Conservation (phyloP, 768 basidiomycete genomes). For the Leccinum ochraceum region DNA sequence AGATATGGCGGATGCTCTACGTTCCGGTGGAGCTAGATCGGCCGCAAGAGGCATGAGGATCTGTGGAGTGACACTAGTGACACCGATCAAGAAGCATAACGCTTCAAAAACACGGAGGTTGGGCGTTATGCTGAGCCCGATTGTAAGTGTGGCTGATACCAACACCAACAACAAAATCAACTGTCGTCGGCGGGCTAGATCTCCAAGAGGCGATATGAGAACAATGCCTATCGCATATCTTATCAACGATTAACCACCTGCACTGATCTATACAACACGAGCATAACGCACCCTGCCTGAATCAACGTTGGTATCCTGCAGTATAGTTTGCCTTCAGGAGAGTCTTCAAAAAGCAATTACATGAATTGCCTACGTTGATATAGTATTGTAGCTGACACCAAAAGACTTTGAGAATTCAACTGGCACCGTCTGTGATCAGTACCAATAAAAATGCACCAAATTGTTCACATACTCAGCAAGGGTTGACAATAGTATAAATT, state of each 20-base stretch:
- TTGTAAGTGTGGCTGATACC: constrained; percentile 57
- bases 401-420: constrained; percentile 42
- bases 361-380: constrained; percentile 32
- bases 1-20: constrained; percentile 73
- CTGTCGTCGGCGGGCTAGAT: constrained; percentile 74
- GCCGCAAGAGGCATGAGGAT: constrained; percentile 76
- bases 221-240: constrained; percentile 76
- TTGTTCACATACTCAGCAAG: constrained; percentile 55
- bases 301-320: constrained; percentile 62
- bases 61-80: constrained; percentile 71
- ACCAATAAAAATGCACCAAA: neutral
- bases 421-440: constrained; percentile 8
- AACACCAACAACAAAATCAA: constrained; percentile 62
- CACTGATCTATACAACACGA: neutral
- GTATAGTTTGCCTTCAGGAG: constrained; percentile 7
- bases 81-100: constrained; percentile 71
- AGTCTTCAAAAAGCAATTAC: neutral
- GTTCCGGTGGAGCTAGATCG: constrained; percentile 76
- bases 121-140: constrained; percentile 68
- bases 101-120: constrained; percentile 61
- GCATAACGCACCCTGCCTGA: constrained; percentile 57
- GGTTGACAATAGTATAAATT: constrained; percentile 88
- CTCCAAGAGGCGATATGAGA: constrained; percentile 79
- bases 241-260: neutral
- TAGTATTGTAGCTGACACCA: constrained; percentile 35